Evolutionary conservation across 2,329 filamentous ascomycete genomes (phyloP), one percentile per base, ranked within the genome.

Genomic region (Canariomyces notabilis): DNA sequence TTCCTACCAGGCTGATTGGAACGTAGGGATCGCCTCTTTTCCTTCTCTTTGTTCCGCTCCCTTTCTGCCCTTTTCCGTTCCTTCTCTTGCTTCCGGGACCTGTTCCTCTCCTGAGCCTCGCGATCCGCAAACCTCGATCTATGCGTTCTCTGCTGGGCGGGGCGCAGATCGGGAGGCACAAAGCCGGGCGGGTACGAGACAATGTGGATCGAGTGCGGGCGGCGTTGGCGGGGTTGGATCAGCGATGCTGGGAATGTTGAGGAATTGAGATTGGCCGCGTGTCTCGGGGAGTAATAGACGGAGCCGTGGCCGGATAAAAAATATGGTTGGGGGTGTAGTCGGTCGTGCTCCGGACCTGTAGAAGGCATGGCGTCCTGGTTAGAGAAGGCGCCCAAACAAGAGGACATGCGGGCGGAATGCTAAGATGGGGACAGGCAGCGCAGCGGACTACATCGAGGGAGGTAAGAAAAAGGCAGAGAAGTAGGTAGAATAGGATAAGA

Each of bases 171-270:
- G 48, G 60, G 59, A 2, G 67, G 68, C 3, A 69, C 56, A 37
- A 66, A 70, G 21, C 72, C 61, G 50, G 69, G 46, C 35, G 62
- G 70, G 52, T 72, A 76, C 46, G 69, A 71, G 48, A 67, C 68
- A 49, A 79, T 77, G 59, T 76, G 73, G 50, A 80, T 79, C 34
- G 74, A 76, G 55, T 78, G 75, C 35, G 74, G 75, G 58, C 75
- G 67, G 53, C 74, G 70, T 48, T 64, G 70, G 54, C 75, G 71
- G 46, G 68, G 69, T 57, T 72, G 70, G 59, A 75, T 78, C 54
- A 70, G 65, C 46, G 64, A 68, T 38, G 55, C 62, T 48, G 61
- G 69, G 53, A 66, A 62, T 22, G 47, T 48, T 29, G 59, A 59
- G n/a, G 50, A 43, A 18, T 53, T 46, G 23, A 53, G 53, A 21